phyloP scores from a whole-genome alignment of 345 rosid species.

The Clausena lansium region DNA sequence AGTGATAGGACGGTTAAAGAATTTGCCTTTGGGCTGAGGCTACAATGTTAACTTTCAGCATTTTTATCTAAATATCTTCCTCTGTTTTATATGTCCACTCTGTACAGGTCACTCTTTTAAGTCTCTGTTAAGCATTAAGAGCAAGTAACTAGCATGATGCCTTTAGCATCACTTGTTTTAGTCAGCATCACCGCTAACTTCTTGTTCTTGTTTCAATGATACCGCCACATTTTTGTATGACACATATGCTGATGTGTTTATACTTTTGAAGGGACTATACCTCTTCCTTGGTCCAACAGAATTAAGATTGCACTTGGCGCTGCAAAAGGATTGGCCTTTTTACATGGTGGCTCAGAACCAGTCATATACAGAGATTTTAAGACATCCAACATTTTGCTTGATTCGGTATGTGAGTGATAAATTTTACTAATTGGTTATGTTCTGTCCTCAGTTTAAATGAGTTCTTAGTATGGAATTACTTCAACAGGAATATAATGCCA shows the following conservation, averaged over 20 bases:
- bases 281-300: slow-evolving; percentile 83
- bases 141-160: background rate
- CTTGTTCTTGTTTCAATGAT: slow-evolving; percentile 13
- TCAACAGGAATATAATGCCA: slow-evolving; percentile 68
- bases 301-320: slow-evolving; percentile 94
- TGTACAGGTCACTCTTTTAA: background rate
- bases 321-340: slow-evolving; percentile 95
- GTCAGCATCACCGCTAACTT: slow-evolving; percentile 21
- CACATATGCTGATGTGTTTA: slow-evolving; percentile 21
- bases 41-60: background rate
- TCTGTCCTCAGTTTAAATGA: background rate
- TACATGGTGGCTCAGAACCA: slow-evolving; percentile 87
- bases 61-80: background rate
- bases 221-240: background rate
- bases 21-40: background rate
- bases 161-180: background rate
- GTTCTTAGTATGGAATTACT: slow-evolving; percentile 17
- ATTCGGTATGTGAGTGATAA: slow-evolving; percentile 52
- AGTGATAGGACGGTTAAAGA: background rate
- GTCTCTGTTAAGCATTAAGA: background rate
- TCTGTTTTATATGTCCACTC: background rate
- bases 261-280: slow-evolving; percentile 60
- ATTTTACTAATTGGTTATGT: background rate
- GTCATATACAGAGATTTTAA: slow-evolving; percentile 97
- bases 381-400: slow-evolving; percentile 92